These are phyloP conservation scores for Penicillium psychrosexuale DNA, from an alignment of 2,329 filamentous ascomycete genomes.

Conservation along the genomic window DNA sequence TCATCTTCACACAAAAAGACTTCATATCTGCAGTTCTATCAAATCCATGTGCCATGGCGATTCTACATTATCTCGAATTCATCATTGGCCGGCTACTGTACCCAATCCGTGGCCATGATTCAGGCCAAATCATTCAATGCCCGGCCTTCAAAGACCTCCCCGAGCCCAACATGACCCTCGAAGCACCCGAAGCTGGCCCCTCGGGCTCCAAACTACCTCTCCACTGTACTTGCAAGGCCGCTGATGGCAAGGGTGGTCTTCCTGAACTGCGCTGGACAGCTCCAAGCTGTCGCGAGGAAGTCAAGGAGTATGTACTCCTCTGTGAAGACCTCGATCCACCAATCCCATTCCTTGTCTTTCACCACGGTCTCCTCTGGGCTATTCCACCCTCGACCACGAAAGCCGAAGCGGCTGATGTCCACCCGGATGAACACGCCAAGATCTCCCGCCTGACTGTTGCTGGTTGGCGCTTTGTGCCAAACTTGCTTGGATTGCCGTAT, in stretches of 20 bases:
- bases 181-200: slow-evolving; percentile 22
- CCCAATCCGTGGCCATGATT: slow-evolving; percentile 27
- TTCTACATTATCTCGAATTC: slow-evolving; percentile 20
- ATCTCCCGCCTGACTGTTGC: slow-evolving; percentile 20
- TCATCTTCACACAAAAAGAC: not conserved
- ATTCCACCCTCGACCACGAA: slow-evolving; percentile 26
- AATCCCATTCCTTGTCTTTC: slow-evolving; percentile 26
- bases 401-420: slow-evolving; percentile 18
- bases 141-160: slow-evolving; percentile 23
- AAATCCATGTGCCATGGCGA: not conserved
- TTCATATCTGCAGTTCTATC: no score
- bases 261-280: slow-evolving; percentile 26
- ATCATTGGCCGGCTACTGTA: slow-evolving; percentile 22
- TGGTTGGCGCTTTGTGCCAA: slow-evolving; percentile 31
- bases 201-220: slow-evolving; percentile 24
- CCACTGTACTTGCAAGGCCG: slow-evolving; percentile 23
- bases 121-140: slow-evolving; percentile 20
- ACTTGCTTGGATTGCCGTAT: slow-evolving; percentile 24
- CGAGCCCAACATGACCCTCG: slow-evolving; percentile 25
- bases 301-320: slow-evolving; percentile 29
- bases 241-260: slow-evolving; percentile 21
- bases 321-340: slow-evolving; percentile 33
- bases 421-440: slow-evolving; percentile 6
- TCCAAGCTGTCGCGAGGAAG: slow-evolving; percentile 12
- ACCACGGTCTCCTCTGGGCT: slow-evolving; percentile 31